A percentile compares a stretch with the other conserved stretches of the same genome.
Conservation (phyloP, 257 asterid genomes). For the Rauvolfia tetraphylla region DNA sequence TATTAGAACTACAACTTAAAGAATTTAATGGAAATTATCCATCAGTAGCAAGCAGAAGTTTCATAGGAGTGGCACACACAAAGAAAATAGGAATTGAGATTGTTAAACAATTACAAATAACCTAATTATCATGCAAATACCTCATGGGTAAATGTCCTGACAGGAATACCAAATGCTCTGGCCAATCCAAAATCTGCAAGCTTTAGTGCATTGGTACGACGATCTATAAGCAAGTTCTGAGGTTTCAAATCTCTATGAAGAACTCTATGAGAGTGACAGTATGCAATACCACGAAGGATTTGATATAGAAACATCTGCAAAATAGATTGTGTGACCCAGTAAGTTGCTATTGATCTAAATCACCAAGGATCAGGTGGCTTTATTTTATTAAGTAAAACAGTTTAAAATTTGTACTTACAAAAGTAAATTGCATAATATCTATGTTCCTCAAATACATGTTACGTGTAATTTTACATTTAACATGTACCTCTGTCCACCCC, state of each 20-base stretch:
- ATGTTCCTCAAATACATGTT: background rate
- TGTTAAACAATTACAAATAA: background rate
- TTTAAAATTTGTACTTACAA: background rate
- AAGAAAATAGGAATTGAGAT: background rate
- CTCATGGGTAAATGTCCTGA: constrained; percentile 94
- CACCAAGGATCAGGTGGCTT: background rate
- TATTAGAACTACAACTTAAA: constrained; percentile 10
- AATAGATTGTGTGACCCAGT: background rate
- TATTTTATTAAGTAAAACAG: too few relatives aligned
- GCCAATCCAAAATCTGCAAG: constrained; percentile 99
- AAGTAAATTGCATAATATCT: background rate
- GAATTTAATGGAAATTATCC: too few relatives aligned
- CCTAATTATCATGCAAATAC: constrained; percentile 25
- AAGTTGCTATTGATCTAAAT: background rate
- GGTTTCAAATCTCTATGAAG: constrained; percentile 97
- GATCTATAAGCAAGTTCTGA: constrained; percentile 89
- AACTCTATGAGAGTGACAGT: constrained; percentile 92
- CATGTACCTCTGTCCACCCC: constrained; percentile 5
- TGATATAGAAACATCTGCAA: constrained; percentile 76
- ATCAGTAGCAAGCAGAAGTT: too few relatives aligned
- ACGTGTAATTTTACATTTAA: background rate
- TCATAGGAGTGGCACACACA: background rate
- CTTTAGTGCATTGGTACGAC: constrained; percentile 79
- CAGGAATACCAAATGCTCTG: constrained; percentile 95
- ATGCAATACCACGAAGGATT: constrained; percentile 87